Evolutionary conservation across 1,284 basidiomycete genomes (phyloP).

Genomic region (Microbotryum silenes-acaulis): DNA sequence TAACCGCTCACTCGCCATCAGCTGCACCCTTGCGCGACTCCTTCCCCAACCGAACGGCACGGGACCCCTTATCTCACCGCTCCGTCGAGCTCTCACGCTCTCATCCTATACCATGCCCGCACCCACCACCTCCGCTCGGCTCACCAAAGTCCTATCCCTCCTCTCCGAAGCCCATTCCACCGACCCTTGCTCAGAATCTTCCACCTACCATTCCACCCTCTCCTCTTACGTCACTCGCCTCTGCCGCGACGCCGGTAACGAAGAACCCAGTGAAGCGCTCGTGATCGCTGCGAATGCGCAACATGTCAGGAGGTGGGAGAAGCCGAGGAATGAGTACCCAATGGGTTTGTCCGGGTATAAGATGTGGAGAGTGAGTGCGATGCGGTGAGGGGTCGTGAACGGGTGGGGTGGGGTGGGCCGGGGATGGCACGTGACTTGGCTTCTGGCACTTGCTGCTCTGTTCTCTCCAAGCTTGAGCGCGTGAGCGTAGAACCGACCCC

Average conservation of each 20-base stretch:
- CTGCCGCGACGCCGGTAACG: background rate
- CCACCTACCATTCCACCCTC: slow-evolving; percentile 14
- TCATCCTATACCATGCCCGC: background rate
- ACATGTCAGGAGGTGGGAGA: slow-evolving; percentile 20
- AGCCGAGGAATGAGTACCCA: slow-evolving; percentile 5
- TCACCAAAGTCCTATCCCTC: slow-evolving; percentile 3
- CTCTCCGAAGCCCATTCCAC: slow-evolving; percentile 2
- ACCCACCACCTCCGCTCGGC: slow-evolving; percentile 5
- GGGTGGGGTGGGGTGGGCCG: too few species aligned
- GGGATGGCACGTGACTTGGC: background rate
- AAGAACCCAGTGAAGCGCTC: slow-evolving; percentile 9
- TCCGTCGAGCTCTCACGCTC: too few species aligned
- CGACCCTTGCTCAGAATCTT: slow-evolving; percentile 6
- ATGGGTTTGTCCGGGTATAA: slow-evolving; percentile 18
- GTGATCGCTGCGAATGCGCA: slow-evolving; percentile 13
- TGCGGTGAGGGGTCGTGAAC: too few species aligned
- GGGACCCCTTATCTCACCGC: too few species aligned
- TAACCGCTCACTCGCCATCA: too few species aligned
- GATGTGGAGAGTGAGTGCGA: slow-evolving; percentile 19
- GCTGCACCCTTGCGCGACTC: too few species aligned
- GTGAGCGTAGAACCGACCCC: too few species aligned
- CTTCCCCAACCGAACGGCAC: too few species aligned
- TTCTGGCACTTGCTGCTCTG: background rate
- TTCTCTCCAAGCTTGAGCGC: background rate
- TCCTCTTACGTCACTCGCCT: slow-evolving; percentile 1